Evolutionary conservation across 345 rosid species (phyloP).

Genomic region (Brassica nigra): DNA sequence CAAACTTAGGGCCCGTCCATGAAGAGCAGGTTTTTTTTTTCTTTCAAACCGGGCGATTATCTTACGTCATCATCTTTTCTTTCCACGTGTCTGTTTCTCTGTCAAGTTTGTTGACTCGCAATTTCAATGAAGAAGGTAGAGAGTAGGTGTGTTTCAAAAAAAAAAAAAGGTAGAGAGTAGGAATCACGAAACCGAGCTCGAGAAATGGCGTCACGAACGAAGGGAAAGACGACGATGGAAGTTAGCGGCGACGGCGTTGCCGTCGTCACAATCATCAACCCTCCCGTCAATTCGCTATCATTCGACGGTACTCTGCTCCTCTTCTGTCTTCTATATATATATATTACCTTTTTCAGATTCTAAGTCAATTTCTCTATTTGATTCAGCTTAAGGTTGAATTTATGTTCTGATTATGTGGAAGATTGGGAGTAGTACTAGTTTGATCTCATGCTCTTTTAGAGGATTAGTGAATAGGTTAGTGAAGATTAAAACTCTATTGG

Average conservation of each 20-base stretch:
- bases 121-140: neutral
- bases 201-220: conserved; percentile 45
- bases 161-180: conserved; percentile 22
- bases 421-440: neutral
- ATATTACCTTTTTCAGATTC: neutral
- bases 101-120: no score
- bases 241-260: conserved; percentile 93
- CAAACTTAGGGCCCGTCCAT: no score
- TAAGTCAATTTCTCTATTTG: conserved; percentile 18
- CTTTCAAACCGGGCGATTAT: no score
- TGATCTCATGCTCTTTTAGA: neutral
- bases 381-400: conserved; percentile 7
- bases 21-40: no score
- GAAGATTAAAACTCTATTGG: neutral
- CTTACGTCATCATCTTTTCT: no score
- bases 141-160: no score
- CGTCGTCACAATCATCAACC: conserved; percentile 75
- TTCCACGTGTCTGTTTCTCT: no score
- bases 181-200: neutral
- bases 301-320: conserved; percentile 56
- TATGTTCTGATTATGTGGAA: conserved; percentile 27
- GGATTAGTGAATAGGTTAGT: neutral
- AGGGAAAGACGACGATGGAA: conserved; percentile 68
- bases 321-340: neutral
- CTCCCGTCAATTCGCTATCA: conserved; percentile 91